Base-by-base conservation (phyloP, 257 asterid genomes). In the Paraleonurus japonicus region DNA sequence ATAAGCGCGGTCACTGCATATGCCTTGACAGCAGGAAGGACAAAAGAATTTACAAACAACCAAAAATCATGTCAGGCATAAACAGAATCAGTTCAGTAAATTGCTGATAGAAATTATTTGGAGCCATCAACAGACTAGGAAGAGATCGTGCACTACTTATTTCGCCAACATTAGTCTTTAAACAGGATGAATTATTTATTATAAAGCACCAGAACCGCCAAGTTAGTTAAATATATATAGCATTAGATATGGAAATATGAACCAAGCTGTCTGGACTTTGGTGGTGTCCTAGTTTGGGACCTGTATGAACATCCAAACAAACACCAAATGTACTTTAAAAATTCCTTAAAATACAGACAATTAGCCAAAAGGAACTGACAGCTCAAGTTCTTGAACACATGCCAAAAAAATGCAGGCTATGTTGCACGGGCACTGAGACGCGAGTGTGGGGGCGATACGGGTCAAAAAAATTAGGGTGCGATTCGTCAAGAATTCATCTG, bases 1-100 rank as follows among this genome's bases (percentile, higher is more conserved):
- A 54, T 68, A 69, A 90, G 83, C 2, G 96, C 96, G 12, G 96
- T 79, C 39, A 90, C 80, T 24, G 96, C 93, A 78, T 86, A 90
- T 16, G 89, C 93, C 96, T 90, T 79, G 76, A 82, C 16, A 66
- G 54, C 54, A 47, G 54, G 22, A 73, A 67, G 73, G 69, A 32
- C 48, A 54, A 72, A 74, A 74, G 60, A 70, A 65, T 23, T 50
- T 57, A 57, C 19, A 53, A 53, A 26, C 60, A 32, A 73, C 28
- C n/a, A 66, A 65, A 65, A 4, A 71, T 27, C 35, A 54, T 67
- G 66, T 55, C 22, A 20, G 16, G 68, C 39, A 61, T 63, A 35
- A 22, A 6, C 19, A 51, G 66, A 60, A 48, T 19, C 22, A 61
- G 26, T 3, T 50, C 28, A n/a, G 17, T 24, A 37, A 30, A 1